A percentile compares a stretch with the other conserved stretches of the same genome.
phyloP scores from a whole-genome alignment of 140 eudicot species.

The Erigeron philadelphicus region DNA sequence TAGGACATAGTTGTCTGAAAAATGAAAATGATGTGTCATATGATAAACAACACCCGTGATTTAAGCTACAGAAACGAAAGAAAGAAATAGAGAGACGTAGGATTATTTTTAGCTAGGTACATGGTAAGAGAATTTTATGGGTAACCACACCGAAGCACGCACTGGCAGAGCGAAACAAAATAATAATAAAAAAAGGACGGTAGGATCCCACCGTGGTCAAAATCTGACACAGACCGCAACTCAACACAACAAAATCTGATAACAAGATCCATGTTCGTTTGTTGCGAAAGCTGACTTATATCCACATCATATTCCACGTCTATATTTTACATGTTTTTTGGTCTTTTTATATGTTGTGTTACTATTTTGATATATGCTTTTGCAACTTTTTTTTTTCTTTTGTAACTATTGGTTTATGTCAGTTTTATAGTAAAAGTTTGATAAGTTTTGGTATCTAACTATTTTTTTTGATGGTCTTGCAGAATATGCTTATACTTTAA shows the following conservation, averaged over 20 bases:
- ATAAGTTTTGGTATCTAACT: not conserved
- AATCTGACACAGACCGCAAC: slow-evolving; percentile 34
- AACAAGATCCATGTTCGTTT: slow-evolving; percentile 36
- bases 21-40: slow-evolving; percentile 33
- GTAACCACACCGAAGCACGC: slow-evolving; percentile 34
- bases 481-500: slow-evolving; percentile 87
- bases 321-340: slow-evolving; percentile 9
- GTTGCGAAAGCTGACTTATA: slow-evolving; percentile 28
- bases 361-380: not conserved
- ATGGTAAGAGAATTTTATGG: slow-evolving; percentile 40
- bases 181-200: slow-evolving; percentile 22
- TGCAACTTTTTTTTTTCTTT: not conserved
- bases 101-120: slow-evolving; percentile 22
- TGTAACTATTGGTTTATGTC: not conserved
- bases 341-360: not conserved
- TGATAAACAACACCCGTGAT: slow-evolving; percentile 35
- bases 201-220: slow-evolving; percentile 25
- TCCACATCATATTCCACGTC: slow-evolving; percentile 38
- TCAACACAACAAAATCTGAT: slow-evolving; percentile 37
- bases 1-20: slow-evolving; percentile 5
- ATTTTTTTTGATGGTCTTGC: slow-evolving; percentile 8
- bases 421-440: not conserved
- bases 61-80: slow-evolving; percentile 25
- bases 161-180: not conserved
- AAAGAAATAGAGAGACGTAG: slow-evolving; percentile 22